A percentile compares a stretch with the other conserved stretches of the same genome.
Evolutionary conservation across 1,139 yeast species (phyloP).

Genomic region (Geotrichum phurueaensis): DNA sequence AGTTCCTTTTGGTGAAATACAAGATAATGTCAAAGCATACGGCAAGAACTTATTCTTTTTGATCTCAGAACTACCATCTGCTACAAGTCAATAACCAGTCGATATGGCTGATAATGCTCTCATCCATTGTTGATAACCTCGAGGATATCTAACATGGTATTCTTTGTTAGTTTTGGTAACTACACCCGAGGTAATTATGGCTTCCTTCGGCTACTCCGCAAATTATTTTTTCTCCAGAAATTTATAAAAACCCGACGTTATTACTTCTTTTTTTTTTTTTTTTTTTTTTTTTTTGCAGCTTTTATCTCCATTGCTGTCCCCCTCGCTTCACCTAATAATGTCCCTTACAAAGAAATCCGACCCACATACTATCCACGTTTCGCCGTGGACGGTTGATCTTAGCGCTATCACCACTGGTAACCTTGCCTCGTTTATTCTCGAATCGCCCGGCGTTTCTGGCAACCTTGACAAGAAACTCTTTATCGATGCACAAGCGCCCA

Average conservation of each 20-base stretch:
- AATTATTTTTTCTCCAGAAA: not conserved
- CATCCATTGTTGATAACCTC: too few relatives aligned
- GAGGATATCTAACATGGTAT: not conserved
- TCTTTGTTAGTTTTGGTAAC: not conserved
- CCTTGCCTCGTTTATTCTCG: conserved; percentile 24
- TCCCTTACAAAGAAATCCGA: not conserved
- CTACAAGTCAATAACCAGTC: too few relatives aligned
- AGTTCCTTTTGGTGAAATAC: too few relatives aligned
- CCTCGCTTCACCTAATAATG: not conserved
- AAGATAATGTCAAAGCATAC: too few relatives aligned
- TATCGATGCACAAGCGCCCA: conserved; percentile 27
- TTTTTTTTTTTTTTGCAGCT: not conserved
- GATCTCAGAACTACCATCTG: too few relatives aligned
- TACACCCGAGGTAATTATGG: not conserved
- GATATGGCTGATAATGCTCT: too few relatives aligned
- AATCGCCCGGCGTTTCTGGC: conserved; percentile 18
- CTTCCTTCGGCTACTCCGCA: not conserved
- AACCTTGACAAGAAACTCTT: conserved; percentile 20
- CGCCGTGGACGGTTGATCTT: conserved; percentile 8
- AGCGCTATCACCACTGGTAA: conserved; percentile 22
- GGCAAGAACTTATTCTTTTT: too few relatives aligned
- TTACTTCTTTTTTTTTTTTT: not conserved
- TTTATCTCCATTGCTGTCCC: not conserved
- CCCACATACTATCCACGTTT: conserved; percentile 1
- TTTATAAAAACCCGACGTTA: not conserved